phyloP scores from a whole-genome alignment of 164 flowering plant genomes.

The Berberis vulgaris region DNA sequence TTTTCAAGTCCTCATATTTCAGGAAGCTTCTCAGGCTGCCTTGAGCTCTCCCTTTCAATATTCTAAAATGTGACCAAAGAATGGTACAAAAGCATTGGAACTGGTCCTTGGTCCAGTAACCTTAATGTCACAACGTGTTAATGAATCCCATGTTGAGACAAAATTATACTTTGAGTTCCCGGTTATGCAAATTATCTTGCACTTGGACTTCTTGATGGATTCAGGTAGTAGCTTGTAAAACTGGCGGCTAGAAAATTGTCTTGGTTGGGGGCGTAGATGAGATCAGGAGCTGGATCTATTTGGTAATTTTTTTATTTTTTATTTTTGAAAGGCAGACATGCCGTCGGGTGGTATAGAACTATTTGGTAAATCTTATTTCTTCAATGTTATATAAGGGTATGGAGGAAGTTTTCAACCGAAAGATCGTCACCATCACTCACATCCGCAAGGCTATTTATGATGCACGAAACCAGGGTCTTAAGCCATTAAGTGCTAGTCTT shows the following conservation, averaged over 20 bases:
- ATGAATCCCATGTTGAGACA: not conserved
- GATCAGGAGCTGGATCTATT: constrained; percentile 1
- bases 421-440: not conserved
- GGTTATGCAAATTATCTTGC: not conserved
- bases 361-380: not conserved
- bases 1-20: constrained; percentile 3
- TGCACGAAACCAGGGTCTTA: not conserved
- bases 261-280: not conserved
- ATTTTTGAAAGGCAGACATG: too few relatives aligned
- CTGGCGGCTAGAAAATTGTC: not conserved
- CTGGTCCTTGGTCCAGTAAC: not conserved
- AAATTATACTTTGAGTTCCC: not conserved
- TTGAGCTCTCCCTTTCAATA: not conserved
- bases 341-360: too few relatives aligned
- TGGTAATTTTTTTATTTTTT: not conserved
- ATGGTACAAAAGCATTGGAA: constrained; percentile 1
- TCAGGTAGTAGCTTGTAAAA: not conserved
- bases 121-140: not conserved
- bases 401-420: not conserved
- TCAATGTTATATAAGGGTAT: not conserved
- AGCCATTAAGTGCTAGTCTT: too few relatives aligned
- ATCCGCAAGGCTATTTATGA: not conserved
- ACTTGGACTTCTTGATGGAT: not conserved
- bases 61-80: not conserved
- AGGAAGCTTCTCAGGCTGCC: not conserved